phyloP scores from a whole-genome alignment of 139 green algal genomes.

The Coelastrella sp. region DNA sequence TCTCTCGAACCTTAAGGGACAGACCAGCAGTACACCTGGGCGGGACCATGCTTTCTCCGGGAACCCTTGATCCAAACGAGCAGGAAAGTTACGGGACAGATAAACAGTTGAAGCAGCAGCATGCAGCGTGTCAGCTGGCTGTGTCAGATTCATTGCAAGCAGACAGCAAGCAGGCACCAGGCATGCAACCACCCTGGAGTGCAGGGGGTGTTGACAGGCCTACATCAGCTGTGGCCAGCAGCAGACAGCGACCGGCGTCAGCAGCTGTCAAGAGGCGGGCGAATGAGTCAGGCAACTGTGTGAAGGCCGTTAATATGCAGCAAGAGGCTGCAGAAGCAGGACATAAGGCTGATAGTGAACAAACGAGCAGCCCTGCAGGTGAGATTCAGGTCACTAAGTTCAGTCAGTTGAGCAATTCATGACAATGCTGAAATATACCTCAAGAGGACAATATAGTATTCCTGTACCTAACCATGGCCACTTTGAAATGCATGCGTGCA shows the following conservation, averaged over 20 bases:
- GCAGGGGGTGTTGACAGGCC: not conserved
- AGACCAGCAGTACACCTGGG: not conserved
- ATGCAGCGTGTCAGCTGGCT: no score
- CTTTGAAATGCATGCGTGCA: no score
- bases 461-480: no score
- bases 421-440: no score
- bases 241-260: not conserved
- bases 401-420: no score
- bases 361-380: no score
- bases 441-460: no score
- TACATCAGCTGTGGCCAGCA: not conserved
- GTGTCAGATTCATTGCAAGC: no score
- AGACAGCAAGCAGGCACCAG: no score
- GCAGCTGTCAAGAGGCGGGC: not conserved
- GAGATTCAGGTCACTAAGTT: no score
- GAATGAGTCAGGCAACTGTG: not conserved
- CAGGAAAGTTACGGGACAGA: not conserved
- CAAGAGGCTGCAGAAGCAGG: not conserved
- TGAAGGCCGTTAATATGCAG: not conserved
- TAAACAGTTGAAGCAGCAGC: no score
- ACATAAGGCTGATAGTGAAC: no score
- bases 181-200: not conserved
- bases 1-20: not conserved
- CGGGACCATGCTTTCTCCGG: not conserved
- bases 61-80: not conserved